Percentiles rank a stretch among this genome's conserved stretches.
These are phyloP conservation scores for Plasmodium ovale DNA, from an alignment of 169 alveolate genomes.

Conservation along the genomic window DNA sequence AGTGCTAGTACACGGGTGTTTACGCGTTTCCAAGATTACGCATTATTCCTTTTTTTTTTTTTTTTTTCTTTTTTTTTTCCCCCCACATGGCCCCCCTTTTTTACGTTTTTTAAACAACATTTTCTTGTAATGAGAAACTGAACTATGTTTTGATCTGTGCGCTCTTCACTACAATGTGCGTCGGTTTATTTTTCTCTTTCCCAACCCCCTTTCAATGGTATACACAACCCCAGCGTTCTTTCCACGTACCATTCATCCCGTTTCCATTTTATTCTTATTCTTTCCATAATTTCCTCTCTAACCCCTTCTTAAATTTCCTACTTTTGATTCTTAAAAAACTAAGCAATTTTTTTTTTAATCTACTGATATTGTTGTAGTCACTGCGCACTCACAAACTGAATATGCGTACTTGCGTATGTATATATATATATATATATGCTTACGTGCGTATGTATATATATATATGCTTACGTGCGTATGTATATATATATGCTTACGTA, in stretches of 20 bases:
- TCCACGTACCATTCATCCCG: too few species aligned
- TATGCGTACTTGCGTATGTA: background rate
- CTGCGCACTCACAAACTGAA: background rate
- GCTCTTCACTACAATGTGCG: background rate
- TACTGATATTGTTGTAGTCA: background rate
- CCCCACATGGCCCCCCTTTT: too few species aligned
- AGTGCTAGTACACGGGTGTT: too few species aligned
- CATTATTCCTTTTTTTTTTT: background rate
- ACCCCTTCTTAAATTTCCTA: background rate
- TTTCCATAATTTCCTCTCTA: background rate
- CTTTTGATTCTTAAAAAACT: conserved; percentile 30
- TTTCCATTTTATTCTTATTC: background rate
- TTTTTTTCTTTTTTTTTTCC: background rate
- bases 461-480: too few species aligned
- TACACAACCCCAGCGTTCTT: too few species aligned
- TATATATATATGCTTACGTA: too few species aligned
- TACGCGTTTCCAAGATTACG: too few species aligned
- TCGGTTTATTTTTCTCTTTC: background rate
- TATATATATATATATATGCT: background rate
- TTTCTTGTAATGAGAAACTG: background rate
- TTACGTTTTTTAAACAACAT: background rate
- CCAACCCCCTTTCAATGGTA: background rate
- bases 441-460: background rate
- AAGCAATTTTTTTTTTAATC: conserved; percentile 6
- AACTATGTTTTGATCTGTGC: too few species aligned